Evolutionary conservation across 2,329 filamentous ascomycete species (phyloP), one percentile per base, ranked within the genome.

Genomic region (Aspergillus alliaceus): DNA sequence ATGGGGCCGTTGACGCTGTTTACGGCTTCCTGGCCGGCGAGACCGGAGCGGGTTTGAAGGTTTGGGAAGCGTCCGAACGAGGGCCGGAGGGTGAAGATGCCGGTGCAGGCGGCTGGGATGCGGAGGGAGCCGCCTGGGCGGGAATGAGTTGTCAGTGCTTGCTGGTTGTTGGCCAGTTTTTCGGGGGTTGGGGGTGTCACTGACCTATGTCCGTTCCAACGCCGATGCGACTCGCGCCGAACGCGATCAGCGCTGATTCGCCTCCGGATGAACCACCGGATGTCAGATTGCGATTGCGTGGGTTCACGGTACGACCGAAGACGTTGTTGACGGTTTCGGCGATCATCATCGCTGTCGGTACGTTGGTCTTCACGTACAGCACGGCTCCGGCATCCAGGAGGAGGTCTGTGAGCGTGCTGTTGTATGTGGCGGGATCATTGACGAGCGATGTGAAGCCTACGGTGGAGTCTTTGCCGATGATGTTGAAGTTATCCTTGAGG

Each of bases 1-100:
- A 90, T 78, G 0, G 86, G 86, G 0, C 87, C 86, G 61, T 88
- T 87, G 32, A 88, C 84, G 20, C 83, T 85, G 52, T 79, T 77
- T 0, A 89, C 83, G 2, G 85, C 83, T 68, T 89, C 86, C 66
- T 89, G 86, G 2, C 86, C 86, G 1, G 83, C 80, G 70, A 89
- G 79, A 8, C 85, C 85, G 1, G 83, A 85, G 40, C 83, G 72
- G 1, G 63, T 64, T 14, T 57, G 55, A 24, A 56, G 74, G 32
- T 70, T 67, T 42, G 75, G 75, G 58, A 77, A 75, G n/a, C 74
- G 66, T 49, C 75, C 75, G 54, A 72, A 73, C 4, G 71, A 74
- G 7, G 75, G 74, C 47, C 77, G 76, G 39, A 77, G 62, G 1
- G 74, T 73, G 62, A 73, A 77, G 3, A 76, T 61, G 8, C 69